Evolutionary conservation across 768 basidiomycete genomes (phyloP).

Genomic region (Termitomyces sp.): DNA sequence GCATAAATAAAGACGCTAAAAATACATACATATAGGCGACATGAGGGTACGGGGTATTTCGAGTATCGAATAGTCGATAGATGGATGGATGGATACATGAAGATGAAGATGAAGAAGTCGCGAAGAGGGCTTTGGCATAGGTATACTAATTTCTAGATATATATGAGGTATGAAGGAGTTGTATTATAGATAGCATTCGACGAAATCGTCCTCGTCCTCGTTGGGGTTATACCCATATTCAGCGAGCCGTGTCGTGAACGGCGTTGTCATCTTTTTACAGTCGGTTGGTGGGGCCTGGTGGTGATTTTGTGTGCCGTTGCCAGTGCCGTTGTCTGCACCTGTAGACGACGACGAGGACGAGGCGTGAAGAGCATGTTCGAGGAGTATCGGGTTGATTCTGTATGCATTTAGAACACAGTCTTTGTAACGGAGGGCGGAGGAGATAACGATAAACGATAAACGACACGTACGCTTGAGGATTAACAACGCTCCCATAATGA

Average conservation of each 20-base stretch:
- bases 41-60: background rate
- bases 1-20: background rate
- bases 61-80: background rate
- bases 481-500: constrained; percentile 21
- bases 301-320: background rate
- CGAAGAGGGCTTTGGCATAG: background rate
- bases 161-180: too few species aligned
- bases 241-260: constrained; percentile 16
- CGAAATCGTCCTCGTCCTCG: constrained; percentile 14
- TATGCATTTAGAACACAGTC: background rate
- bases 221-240: constrained; percentile 18
- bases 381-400: constrained; percentile 19
- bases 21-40: background rate
- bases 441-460: too few species aligned
- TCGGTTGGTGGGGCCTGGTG: constrained; percentile 5
- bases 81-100: background rate
- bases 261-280: constrained; percentile 15
- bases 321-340: background rate
- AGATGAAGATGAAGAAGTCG: too few species aligned
- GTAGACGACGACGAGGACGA: background rate
- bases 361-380: constrained; percentile 14
- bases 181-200: background rate
- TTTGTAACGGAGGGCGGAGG: background rate
- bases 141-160: background rate
- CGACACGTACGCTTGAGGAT: constrained; percentile 19